Evolutionary conservation across 495 filamentous ascomycete species (phyloP), one percentile per base, ranked within the genome.

Genomic region (Hypoxylon lienhwacheense): DNA sequence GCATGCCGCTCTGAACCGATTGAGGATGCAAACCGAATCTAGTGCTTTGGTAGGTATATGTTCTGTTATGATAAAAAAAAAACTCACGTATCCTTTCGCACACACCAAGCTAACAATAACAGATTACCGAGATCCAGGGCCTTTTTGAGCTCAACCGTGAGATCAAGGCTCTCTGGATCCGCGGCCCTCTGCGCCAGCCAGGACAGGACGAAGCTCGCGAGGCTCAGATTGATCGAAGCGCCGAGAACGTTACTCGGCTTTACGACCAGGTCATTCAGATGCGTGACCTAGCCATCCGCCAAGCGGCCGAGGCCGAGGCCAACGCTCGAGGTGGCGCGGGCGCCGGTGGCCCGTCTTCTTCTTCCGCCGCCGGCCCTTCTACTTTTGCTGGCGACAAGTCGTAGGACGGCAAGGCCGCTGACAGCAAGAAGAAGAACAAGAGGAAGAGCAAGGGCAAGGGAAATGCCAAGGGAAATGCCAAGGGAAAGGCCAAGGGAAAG

Each of bases 121-220:
- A 45, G 54, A 56, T 61, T 17, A 35, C 59, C n/a, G 55, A 74
- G 61, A 45, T 71, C 42, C 55, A 73, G 45, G 69, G 71, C 34
- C 66, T 77, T 0, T 62, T 76, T 3, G 31, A 60, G 2, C 54
- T 77, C 1, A 77, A 62, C 25, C 68, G 73, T 34, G 66, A 69
- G 47, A 62, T 77, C 21, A 70, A 73, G 44, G 65, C 69, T 16
- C 66, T 77, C 1, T 77, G 74, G 74, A 66, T 76, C 22, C 53
- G 67, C 19, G 74, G 74, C 2, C 66, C 72, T 0, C 63, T 76
- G 6, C 66, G 58, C 35, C 61, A 62, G 40, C 65, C 67, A 0
- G 69, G 67, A 15, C 66, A 70, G 15, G 66, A 65, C 39, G 58
- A 52, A 3, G 61, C 57, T 26, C 66, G 59, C 16, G 66, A 71